Conservation (phyloP, 208 protist species). For the Crithidia acanthocephali region DNA sequence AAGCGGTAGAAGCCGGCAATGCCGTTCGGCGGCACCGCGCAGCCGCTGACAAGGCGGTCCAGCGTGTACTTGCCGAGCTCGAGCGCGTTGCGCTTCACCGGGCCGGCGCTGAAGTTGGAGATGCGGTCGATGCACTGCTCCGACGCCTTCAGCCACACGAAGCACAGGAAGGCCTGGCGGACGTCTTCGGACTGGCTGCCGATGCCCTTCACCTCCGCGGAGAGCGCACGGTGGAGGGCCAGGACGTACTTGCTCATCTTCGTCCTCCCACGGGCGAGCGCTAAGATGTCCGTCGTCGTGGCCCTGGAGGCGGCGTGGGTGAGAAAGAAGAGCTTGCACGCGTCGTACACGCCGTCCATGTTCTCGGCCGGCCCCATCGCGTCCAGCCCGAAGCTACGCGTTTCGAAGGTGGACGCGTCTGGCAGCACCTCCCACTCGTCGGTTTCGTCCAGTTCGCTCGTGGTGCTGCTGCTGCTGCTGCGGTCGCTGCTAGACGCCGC, state of each 20-base stretch:
- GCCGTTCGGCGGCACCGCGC: conserved; percentile 43
- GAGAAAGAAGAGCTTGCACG: conserved; percentile 48
- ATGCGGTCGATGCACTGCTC: conserved; percentile 38
- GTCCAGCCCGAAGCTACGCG: conserved; percentile 55
- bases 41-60: conserved; percentile 62
- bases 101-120: conserved; percentile 8
- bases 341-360: conserved; percentile 50
- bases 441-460: conserved; percentile 32
- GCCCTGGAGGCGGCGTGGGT: conserved; percentile 39
- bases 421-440: conserved; percentile 45
- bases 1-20: conserved; percentile 48
- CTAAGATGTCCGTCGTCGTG: conserved; percentile 25
- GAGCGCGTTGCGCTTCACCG: conserved; percentile 49
- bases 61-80: conserved; percentile 60
- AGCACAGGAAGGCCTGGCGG: conserved; percentile 51
- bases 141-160: conserved; percentile 60
- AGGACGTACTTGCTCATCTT: conserved; percentile 59
- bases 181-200: conserved; percentile 46
- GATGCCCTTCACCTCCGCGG: conserved; percentile 37
- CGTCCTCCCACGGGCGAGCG: conserved; percentile 25
- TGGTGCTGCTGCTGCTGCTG: conserved; percentile 3
- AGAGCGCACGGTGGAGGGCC: conserved; percentile 57
- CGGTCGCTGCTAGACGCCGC: not conserved
- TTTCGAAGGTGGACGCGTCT: conserved; percentile 25
- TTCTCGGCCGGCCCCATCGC: conserved; percentile 30